phyloP scores from a whole-genome alignment of 2,329 filamentous ascomycete genomes.

The Claviceps sp. region DNA sequence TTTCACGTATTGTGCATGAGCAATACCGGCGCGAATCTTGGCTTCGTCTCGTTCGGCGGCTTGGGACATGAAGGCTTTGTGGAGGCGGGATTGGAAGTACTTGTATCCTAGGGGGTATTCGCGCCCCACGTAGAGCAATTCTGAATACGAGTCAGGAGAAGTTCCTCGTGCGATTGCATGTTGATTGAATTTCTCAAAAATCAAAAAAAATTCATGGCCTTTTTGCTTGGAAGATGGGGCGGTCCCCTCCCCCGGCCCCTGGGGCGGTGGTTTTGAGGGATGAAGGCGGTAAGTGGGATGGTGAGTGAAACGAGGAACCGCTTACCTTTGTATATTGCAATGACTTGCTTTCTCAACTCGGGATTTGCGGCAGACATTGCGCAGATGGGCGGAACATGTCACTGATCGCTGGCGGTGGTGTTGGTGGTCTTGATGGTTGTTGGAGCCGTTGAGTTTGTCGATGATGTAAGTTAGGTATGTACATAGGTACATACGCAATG shows the following conservation, averaged over 20 bases:
- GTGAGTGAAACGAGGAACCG: not conserved
- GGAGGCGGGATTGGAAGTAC: conserved; percentile 71
- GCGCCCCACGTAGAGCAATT: conserved; percentile 70
- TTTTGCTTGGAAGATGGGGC: no score
- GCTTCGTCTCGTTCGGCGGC: conserved; percentile 55
- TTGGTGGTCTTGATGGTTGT: not conserved
- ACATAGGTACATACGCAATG: no score
- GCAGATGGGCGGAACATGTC: not conserved
- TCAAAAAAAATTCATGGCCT: no score
- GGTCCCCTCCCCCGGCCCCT: no score
- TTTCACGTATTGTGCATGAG: conserved; percentile 74
- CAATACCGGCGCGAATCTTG: conserved; percentile 63
- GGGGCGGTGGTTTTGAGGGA: not conserved
- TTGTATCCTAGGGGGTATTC: conserved; percentile 74
- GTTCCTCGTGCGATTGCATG: not conserved
- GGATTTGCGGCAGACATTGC: conserved; percentile 27
- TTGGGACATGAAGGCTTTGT: conserved; percentile 74
- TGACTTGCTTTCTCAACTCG: conserved; percentile 61
- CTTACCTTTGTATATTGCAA: conserved; percentile 76
- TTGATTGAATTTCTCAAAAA: not conserved
- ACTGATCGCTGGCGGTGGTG: not conserved
- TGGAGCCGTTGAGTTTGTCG: not conserved
- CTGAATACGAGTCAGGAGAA: conserved; percentile 28
- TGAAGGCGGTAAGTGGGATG: not conserved
- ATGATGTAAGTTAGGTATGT: not conserved